phyloP scores from a whole-genome alignment of 805 yeast species.

The Lachancea dasiensis region DNA sequence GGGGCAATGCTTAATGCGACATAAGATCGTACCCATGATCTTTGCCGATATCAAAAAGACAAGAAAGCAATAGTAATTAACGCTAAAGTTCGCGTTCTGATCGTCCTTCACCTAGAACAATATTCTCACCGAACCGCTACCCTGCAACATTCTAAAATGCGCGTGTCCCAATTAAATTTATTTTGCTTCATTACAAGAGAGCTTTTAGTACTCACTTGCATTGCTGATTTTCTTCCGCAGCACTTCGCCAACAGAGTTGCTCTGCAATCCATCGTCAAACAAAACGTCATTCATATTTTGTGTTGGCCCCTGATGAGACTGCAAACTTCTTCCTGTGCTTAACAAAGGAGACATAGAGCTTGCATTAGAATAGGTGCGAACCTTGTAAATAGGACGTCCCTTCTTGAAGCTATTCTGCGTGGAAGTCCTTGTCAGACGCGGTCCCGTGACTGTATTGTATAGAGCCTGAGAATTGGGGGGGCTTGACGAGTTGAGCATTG shows the following conservation, averaged over 20 bases:
- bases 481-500: conserved; percentile 1
- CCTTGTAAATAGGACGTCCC: conserved; percentile 12
- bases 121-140: no score
- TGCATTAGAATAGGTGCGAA: conserved; percentile 18
- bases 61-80: no score
- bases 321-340: conserved; percentile 8
- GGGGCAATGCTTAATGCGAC: no score
- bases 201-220: conserved; percentile 7
- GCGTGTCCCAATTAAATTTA: no score
- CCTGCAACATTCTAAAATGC: no score
- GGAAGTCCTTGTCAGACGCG: conserved; percentile 17
- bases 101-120: no score
- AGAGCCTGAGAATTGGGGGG: conserved; percentile 4
- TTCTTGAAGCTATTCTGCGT: conserved; percentile 18
- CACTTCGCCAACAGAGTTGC: conserved; percentile 23
- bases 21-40: no score
- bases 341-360: conserved; percentile 13
- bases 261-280: conserved; percentile 20
- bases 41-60: no score
- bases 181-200: no score
- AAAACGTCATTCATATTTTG: conserved; percentile 16
- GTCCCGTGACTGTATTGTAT: conserved; percentile 13
- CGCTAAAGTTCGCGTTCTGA: no score
- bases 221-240: conserved; percentile 20
- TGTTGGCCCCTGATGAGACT: conserved; percentile 4